phyloP scores from a whole-genome alignment of 1,139 yeast species.

The Arxiozyma telluris region DNA sequence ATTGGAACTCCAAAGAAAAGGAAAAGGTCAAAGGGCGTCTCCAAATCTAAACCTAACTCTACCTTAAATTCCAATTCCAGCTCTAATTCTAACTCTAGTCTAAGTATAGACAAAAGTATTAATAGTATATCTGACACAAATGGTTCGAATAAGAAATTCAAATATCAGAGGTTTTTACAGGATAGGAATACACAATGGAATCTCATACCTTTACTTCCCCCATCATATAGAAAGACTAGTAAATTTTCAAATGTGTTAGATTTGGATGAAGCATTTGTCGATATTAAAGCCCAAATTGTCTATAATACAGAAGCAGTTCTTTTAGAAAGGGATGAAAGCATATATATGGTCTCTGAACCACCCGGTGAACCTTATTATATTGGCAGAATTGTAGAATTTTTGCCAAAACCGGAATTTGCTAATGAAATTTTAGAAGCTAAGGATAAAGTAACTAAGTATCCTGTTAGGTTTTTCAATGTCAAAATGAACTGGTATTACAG shows the following conservation, averaged over 20 bases:
- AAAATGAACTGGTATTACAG: slow-evolving; percentile 89
- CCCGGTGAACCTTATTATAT: slow-evolving; percentile 93
- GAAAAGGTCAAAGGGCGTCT: not conserved
- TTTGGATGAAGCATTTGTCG: slow-evolving; percentile 35
- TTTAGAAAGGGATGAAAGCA: slow-evolving; percentile 45
- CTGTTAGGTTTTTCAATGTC: slow-evolving; percentile 47
- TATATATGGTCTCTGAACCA: slow-evolving; percentile 85
- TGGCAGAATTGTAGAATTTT: slow-evolving; percentile 77
- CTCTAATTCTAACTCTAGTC: not conserved
- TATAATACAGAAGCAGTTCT: slow-evolving; percentile 28
- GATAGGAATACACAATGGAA: slow-evolving; percentile 25
- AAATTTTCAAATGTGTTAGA: slow-evolving; percentile 33
- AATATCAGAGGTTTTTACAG: slow-evolving; percentile 19
- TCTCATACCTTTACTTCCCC: slow-evolving; percentile 27
- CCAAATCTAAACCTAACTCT: not conserved
- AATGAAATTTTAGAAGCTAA: slow-evolving; percentile 1
- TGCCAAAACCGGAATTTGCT: slow-evolving; percentile 24
- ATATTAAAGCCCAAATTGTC: slow-evolving; percentile 19
- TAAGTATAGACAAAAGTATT: not conserved
- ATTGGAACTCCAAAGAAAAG: not conserved
- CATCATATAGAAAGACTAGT: slow-evolving; percentile 21
- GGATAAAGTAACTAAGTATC: slow-evolving; percentile 17
- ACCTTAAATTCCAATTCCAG: not conserved
- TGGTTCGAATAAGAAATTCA: slow-evolving; percentile 1
- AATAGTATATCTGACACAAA: not conserved